Evolutionary conservation across 179 eudicot genomes (phyloP), one percentile per base, ranked within the genome.

Genomic region (Gypsophila paniculata): DNA sequence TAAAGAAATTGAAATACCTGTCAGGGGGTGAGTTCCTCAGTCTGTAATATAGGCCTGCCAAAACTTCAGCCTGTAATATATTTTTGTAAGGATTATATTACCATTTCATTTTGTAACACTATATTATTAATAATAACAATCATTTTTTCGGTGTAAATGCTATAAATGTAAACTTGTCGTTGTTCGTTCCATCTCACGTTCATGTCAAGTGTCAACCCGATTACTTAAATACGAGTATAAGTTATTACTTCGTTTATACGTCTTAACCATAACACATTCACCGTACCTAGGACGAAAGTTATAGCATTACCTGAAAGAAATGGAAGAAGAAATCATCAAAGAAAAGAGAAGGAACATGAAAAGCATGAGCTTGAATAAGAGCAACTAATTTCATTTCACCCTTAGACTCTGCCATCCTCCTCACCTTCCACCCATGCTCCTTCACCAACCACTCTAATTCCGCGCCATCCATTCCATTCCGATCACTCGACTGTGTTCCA

Each of bases 61-160:
- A 88, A 73, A 94, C 98, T 76, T 93, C 98, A 69, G 96, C 98
- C 97, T 91, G 86, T 12, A 76, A 18, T 4, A 68, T 29, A n/a
- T 36, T 48, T 48, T 67, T 51, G n/a, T 19, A 38, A 10, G n/a
- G 10, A 36, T 53, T 14, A 9, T 18, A 19, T 64, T 64, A 64
- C 7, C 53, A 64, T 8, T 52, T 13, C 57, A n/a, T 53, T 8
- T 2, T 53, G 58, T 53, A 46, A 46, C 1, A 46, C 8, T 42
- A 29, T 4, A 29, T 4, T 29, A 29, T 29, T 29, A 29, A 1
- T 29, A 29, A n/a, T 36, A 7, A 36, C 6, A 42, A 42, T 9
- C 46, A 9, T 42, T 42, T 42, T 8, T 42, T 42, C 8, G 2
- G 34, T 29, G 4, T 1, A 29, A 29, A 29, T 29, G 4, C 4